Conservation (phyloP, 768 basidiomycete genomes). For the Amanita muscaria region DNA sequence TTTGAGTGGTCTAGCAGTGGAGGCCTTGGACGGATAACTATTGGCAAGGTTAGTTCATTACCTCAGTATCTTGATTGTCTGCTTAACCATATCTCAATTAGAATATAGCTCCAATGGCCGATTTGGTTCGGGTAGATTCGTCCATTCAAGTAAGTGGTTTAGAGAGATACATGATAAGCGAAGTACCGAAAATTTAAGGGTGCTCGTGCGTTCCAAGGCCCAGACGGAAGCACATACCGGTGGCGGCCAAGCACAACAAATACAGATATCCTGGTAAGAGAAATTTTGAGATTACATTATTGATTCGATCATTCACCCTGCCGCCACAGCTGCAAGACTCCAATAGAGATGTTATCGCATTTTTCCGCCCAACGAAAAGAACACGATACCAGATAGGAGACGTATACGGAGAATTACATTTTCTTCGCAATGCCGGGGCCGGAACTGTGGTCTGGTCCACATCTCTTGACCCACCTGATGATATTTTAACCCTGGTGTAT, state of each 20-base stretch:
- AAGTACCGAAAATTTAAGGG: no score
- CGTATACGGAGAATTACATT: conserved; percentile 80
- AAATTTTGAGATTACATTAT: conserved; percentile 11
- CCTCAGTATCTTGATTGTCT: no score
- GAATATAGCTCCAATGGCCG: conserved; percentile 74
- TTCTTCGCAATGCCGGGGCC: conserved; percentile 67
- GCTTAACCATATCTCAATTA: no score
- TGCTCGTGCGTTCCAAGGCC: conserved; percentile 67
- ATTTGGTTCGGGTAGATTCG: conserved; percentile 67
- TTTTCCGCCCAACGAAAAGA: conserved; percentile 69
- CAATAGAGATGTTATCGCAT: conserved; percentile 61
- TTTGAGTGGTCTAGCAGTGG: conserved; percentile 82
- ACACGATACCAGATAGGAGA: conserved; percentile 82
- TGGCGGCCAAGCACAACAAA: conserved; percentile 61
- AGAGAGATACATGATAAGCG: no score
- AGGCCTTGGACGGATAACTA: conserved; percentile 74
- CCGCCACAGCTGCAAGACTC: conserved; percentile 58
- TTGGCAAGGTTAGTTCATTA: conserved; percentile 64
- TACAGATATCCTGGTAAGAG: conserved; percentile 52
- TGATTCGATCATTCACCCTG: conserved; percentile 11
- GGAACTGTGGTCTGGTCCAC: conserved; percentile 64
- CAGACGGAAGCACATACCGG: conserved; percentile 72
- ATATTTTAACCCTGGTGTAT: conserved; percentile 10
- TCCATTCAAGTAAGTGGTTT: conserved; percentile 41
- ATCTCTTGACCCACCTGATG: conserved; percentile 11